A percentile compares a stretch with the other conserved stretches of the same genome.
phyloP scores from a whole-genome alignment of 2,329 filamentous ascomycete species.

The Colletotrichum echinochloae region DNA sequence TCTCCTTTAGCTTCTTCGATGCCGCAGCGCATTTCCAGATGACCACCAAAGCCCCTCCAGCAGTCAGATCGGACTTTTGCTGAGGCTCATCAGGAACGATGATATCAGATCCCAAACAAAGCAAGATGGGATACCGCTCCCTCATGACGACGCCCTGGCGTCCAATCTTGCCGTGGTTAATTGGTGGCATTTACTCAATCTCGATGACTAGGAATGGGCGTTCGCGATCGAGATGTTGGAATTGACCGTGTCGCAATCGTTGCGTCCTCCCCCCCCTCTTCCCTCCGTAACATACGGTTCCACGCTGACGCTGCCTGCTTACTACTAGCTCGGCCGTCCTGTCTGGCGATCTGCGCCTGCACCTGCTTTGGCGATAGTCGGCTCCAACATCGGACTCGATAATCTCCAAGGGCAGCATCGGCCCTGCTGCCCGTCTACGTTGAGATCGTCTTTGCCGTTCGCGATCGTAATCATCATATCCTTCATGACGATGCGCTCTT shows the following conservation, averaged over 20 bases:
- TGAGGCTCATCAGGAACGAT: slow-evolving; percentile 31
- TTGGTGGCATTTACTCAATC: slow-evolving; percentile 39
- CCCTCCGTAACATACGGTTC: slow-evolving; percentile 37
- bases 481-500: slow-evolving; percentile 10
- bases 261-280: background rate
- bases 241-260: slow-evolving; percentile 28
- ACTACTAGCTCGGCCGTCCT: background rate
- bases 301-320: background rate
- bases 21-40: slow-evolving; percentile 33
- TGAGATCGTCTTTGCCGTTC: slow-evolving; percentile 29
- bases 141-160: slow-evolving; percentile 30
- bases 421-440: slow-evolving; percentile 20
- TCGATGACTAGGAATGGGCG: slow-evolving; percentile 40
- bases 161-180: slow-evolving; percentile 21
- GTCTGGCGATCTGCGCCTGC: background rate
- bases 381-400: background rate
- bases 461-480: slow-evolving; percentile 11
- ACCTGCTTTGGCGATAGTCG: background rate
- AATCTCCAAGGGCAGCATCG: slow-evolving; percentile 12
- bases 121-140: slow-evolving; percentile 25
- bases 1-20: slow-evolving; percentile 36
- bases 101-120: slow-evolving; percentile 37
- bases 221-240: slow-evolving; percentile 41
- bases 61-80: slow-evolving; percentile 26
- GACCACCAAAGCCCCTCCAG: slow-evolving; percentile 18